A percentile compares a stretch with the other conserved stretches of the same genome.
These are phyloP conservation scores for Leccinum sublutescens DNA, from an alignment of 768 basidiomycete genomes.

Conservation along the genomic window DNA sequence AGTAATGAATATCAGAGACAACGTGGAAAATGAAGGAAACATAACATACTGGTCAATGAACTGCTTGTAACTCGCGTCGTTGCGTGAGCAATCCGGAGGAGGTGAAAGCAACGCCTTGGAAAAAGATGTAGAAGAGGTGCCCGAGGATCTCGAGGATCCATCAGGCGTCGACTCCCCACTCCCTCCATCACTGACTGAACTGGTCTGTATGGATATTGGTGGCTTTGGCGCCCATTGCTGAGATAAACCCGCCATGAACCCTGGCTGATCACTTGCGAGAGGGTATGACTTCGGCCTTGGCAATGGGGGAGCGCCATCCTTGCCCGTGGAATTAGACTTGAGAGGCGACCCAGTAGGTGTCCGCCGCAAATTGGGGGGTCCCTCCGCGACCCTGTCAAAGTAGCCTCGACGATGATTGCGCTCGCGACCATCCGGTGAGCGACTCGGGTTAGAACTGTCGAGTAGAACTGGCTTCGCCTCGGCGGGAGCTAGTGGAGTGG, in stretches of 20 bases:
- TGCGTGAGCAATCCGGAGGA: slow-evolving; percentile 25
- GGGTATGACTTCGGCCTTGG: slow-evolving; percentile 40
- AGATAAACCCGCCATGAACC: slow-evolving; percentile 10
- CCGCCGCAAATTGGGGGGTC: slow-evolving; percentile 34
- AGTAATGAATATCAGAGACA: slow-evolving; percentile 3
- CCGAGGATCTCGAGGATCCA: slow-evolving; percentile 41
- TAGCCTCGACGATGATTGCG: slow-evolving; percentile 62
- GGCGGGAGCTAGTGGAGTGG: slow-evolving; percentile 6
- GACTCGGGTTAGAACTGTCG: slow-evolving; percentile 14
- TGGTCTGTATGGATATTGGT: slow-evolving; percentile 13
- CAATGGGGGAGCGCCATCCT: slow-evolving; percentile 24
- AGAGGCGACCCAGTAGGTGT: slow-evolving; percentile 53
- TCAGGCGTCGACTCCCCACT: slow-evolving; percentile 48
- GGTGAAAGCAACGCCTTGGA: slow-evolving; percentile 31
- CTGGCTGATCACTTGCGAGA: slow-evolving; percentile 2
- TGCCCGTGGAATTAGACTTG: slow-evolving; percentile 18
- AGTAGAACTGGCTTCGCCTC: slow-evolving; percentile 6
- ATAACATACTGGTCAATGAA: slow-evolving; percentile 66
- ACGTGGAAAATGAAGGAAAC: slow-evolving; percentile 22
- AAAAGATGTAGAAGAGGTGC: slow-evolving; percentile 45
- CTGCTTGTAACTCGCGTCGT: slow-evolving; percentile 51
- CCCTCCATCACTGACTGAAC: slow-evolving; percentile 16
- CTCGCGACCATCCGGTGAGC: slow-evolving; percentile 15
- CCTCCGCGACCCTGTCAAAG: slow-evolving; percentile 42
- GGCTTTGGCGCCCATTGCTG: slow-evolving; percentile 8